Base-by-base conservation (phyloP, 352 stramenopile genomes). In the Pythium myriotylum region DNA sequence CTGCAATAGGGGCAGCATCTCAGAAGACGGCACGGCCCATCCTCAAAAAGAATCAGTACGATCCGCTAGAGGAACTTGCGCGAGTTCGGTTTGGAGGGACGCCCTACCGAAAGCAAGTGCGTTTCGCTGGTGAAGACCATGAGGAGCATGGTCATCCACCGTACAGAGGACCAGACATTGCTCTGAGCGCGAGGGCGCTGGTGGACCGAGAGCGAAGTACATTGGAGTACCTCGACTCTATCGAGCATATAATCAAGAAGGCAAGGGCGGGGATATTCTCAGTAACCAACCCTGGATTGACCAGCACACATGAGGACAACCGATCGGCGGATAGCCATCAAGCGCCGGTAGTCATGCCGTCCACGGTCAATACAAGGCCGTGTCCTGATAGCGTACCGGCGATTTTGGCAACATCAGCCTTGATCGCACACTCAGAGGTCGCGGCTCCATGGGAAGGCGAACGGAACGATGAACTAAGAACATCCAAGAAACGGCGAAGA, bases 371-470 rank as follows among this genome's bases (percentile, higher is more conserved):
- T n/a, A n/a, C n/a, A n/a, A n/a, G n/a, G n/a, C n/a, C n/a, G n/a
- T n/a, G n/a, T n/a, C n/a, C n/a, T n/a, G 29, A 35, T 35, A 35
- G 29, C 29, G 29, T 35, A 35, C 10, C 29, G 49, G 32, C 20
- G 49, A 56, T 46, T 56, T n/a, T n/a, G n/a, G 43, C 49, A 46
- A 56, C 35, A n/a, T n/a, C n/a, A n/a, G n/a, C n/a, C n/a, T n/a
- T n/a, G n/a, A 58, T 60, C 35, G 51, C 51, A 59, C 12, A 59
- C 51, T 50, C 51, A 59, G 51, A 59, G 51, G 51, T 59, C 51
- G 51, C 51, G 35, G 37, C 37, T 48, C 26, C 35, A 33, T 23
- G 19, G 16, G 35, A 16, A 49, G 16, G 39, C 23, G 51, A 29
- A 57, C n/a, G 29, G 29, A 10, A 35, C 29, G 29, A 47, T 37